These are phyloP conservation scores for Yamadazyma nakazawae DNA, from an alignment of 805 yeast genomes.

Conservation along the genomic window DNA sequence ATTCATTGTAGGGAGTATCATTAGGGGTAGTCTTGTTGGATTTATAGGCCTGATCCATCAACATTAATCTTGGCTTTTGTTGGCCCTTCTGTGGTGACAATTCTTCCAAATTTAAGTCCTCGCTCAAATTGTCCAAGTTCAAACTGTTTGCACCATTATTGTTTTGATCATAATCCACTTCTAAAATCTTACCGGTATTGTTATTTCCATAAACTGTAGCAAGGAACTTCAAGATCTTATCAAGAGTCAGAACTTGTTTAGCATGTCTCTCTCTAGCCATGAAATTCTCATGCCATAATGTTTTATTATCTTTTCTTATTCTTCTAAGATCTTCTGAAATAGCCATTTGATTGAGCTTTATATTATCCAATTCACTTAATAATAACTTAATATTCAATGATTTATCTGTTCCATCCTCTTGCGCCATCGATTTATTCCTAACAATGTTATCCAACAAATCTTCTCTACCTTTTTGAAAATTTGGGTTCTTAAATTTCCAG, in stretches of 20 bases:
- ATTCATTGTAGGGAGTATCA: neutral
- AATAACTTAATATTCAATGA: constrained; percentile 50
- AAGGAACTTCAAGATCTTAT: constrained; percentile 80
- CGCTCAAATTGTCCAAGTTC: constrained; percentile 9
- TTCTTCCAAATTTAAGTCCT: constrained; percentile 11
- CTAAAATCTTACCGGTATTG: constrained; percentile 49
- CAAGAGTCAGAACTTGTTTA: constrained; percentile 82
- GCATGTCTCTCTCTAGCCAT: constrained; percentile 81
- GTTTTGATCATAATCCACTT: constrained; percentile 21
- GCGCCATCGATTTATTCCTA: constrained; percentile 55
- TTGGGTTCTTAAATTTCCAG: constrained; percentile 85
- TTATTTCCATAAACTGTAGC: constrained; percentile 71
- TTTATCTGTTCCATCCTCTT: constrained; percentile 15
- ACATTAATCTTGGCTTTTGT: constrained; percentile 39
- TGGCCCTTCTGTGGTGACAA: constrained; percentile 1
- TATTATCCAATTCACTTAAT: constrained; percentile 66
- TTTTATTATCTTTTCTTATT: constrained; percentile 80
- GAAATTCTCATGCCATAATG: constrained; percentile 87
- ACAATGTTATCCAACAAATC: constrained; percentile 83
- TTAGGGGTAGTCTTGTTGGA: constrained; percentile 7
- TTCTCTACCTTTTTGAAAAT: constrained; percentile 72
- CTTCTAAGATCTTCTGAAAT: constrained; percentile 83
- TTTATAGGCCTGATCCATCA: constrained; percentile 36
- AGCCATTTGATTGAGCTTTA: constrained; percentile 74
- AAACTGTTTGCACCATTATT: constrained; percentile 14